Percentiles rank a stretch among this genome's conserved stretches.
Evolutionary conservation across 1,139 yeast genomes (phyloP).

Genomic region (Candida pseudocylindracea): DNA sequence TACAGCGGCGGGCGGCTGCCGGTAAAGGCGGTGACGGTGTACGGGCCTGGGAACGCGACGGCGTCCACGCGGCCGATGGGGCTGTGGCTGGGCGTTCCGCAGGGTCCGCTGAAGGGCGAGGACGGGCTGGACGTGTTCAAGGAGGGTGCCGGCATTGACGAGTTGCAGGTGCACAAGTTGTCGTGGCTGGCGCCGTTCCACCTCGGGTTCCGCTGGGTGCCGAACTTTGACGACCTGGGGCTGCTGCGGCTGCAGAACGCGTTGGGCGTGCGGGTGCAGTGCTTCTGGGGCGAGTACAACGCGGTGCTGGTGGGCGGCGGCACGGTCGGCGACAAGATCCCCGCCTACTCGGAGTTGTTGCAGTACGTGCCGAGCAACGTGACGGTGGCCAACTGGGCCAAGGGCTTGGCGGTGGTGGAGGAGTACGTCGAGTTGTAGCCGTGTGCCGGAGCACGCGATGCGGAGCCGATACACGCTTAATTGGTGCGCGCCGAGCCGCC

Average conservation of each 20-base stretch:
- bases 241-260: slow-evolving; percentile 13
- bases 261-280: slow-evolving; percentile 33
- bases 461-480: no score
- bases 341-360: slow-evolving; percentile 47
- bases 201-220: slow-evolving; percentile 61
- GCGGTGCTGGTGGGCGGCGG: slow-evolving; percentile 3
- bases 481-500: no score
- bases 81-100: slow-evolving; percentile 11
- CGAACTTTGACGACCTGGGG: slow-evolving; percentile 29
- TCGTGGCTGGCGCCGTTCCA: slow-evolving; percentile 36
- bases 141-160: slow-evolving; percentile 36
- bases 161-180: slow-evolving; percentile 37
- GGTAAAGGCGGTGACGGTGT: slow-evolving; percentile 34
- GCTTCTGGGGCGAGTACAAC: slow-evolving; percentile 53
- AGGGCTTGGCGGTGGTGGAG: slow-evolving; percentile 40
- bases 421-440: slow-evolving; percentile 18
- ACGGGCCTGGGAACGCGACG: slow-evolving; percentile 3
- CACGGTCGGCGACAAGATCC: slow-evolving; percentile 19
- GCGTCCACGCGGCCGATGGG: background rate
- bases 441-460: no score
- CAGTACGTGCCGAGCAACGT: slow-evolving; percentile 42
- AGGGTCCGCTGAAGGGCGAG: slow-evolving; percentile 27
- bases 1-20: slow-evolving; percentile 15
- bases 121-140: slow-evolving; percentile 30
- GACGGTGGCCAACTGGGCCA: slow-evolving; percentile 39